These are phyloP conservation scores for Ceratocystis albifundus DNA, from an alignment of 2,329 filamentous ascomycete genomes.

Conservation along the genomic window DNA sequence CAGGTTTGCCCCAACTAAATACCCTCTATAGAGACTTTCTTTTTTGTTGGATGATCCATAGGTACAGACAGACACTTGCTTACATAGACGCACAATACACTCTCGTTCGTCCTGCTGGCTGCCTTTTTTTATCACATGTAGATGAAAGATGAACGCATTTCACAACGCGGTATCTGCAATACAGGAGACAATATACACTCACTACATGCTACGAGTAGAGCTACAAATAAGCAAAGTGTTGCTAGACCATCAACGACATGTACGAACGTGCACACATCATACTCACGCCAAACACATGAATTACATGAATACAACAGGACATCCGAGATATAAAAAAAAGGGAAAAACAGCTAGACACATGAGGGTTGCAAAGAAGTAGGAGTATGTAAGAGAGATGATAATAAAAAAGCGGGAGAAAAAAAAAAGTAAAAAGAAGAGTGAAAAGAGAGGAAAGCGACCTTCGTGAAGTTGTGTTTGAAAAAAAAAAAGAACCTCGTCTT, in stretches of 20 bases:
- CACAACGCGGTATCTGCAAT: too few relatives aligned
- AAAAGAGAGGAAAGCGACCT: conserved; percentile 14
- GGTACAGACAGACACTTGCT: too few relatives aligned
- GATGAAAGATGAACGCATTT: too few relatives aligned
- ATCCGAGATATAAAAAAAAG: not conserved
- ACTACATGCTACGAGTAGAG: too few relatives aligned
- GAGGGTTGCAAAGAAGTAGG: conserved; percentile 1
- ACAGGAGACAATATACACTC: too few relatives aligned
- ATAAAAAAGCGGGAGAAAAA: conserved; percentile 1
- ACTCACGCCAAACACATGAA: not conserved
- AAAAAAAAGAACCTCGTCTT: conserved; percentile 8
- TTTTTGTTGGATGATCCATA: too few relatives aligned
- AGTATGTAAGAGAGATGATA: conserved; percentile 11
- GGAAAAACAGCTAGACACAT: conserved; percentile 7
- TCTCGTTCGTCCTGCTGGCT: too few relatives aligned
- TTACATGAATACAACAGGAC: not conserved
- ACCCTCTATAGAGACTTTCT: too few relatives aligned
- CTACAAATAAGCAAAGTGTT: too few relatives aligned
- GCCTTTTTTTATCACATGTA: too few relatives aligned
- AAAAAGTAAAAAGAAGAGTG: conserved; percentile 4
- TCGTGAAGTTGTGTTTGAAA: not conserved
- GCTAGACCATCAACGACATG: not conserved
- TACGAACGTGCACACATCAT: not conserved
- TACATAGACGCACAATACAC: too few relatives aligned
- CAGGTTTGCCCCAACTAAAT: conserved; percentile 18